phyloP scores from a whole-genome alignment of 1,284 basidiomycete genomes.

The Cutaneotrichosporon arboriforme region DNA sequence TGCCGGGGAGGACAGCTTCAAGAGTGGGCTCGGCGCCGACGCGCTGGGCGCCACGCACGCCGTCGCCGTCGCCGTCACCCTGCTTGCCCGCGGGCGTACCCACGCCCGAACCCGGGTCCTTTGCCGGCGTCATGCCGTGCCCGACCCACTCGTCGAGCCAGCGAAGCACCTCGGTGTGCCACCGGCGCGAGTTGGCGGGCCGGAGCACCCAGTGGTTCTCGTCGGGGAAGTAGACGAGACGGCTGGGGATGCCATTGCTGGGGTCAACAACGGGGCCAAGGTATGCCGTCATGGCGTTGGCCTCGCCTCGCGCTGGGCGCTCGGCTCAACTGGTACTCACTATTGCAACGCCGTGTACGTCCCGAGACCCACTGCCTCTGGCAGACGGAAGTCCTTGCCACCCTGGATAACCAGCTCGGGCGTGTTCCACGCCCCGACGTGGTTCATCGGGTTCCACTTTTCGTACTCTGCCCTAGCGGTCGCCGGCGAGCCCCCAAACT shows the following conservation, averaged over 20 bases:
- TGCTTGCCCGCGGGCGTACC: too few species aligned
- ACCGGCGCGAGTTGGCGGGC: constrained; percentile 54
- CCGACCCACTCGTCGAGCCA: constrained; percentile 77
- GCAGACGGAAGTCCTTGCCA: constrained; percentile 75
- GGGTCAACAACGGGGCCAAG: neutral
- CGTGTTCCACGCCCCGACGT: constrained; percentile 74
- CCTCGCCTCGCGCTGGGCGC: too few species aligned
- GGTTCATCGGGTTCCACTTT: constrained; percentile 61
- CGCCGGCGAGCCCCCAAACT: constrained; percentile 27
- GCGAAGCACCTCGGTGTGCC: constrained; percentile 69
- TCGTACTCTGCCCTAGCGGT: constrained; percentile 35
- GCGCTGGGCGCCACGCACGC: too few species aligned
- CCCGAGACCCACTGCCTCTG: constrained; percentile 74
- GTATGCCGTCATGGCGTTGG: too few species aligned
- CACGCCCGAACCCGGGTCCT: too few species aligned
- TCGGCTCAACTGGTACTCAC: neutral
- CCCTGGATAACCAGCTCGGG: constrained; percentile 80
- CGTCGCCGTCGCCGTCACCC: too few species aligned
- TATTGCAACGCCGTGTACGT: constrained; percentile 47
- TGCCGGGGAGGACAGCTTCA: too few species aligned
- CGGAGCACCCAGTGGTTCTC: constrained; percentile 81
- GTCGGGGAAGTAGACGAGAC: constrained; percentile 82
- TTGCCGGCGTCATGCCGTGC: constrained; percentile 16
- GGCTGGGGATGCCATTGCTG: constrained; percentile 61
- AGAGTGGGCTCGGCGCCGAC: too few species aligned